Evolutionary conservation across 805 yeast genomes (phyloP), one percentile per base, ranked within the genome.

Genomic region (Monosporozyma yasuniensis): DNA sequence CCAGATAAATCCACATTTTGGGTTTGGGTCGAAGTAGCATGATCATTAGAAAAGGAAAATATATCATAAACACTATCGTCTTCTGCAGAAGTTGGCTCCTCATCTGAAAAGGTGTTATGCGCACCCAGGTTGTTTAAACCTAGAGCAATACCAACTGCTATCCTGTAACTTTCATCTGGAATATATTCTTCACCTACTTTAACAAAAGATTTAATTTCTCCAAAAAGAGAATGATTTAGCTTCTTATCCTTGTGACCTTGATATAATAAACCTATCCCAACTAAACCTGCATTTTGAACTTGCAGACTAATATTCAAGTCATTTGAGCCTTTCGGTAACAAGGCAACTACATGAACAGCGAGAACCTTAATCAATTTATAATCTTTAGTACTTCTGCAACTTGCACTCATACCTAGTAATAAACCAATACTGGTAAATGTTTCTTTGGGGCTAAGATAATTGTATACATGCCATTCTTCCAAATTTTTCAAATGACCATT

Each of bases 391-490:
- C 97, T 90, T 56, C 73, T 73, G 51, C 81, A 71, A 66, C 96
- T 87, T 0, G 96, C 96, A 18, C 96, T 81, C 87, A 91, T 84
- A 0, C 99, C 99, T 16, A 93, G 67, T 34, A 93, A 69, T 43
- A 93, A 71, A 0, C 97, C 98, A 34, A 89, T 82, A 64, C 96
- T 87, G 0, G 96, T 87, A 39, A 77, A 77, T 3, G 84, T 78
- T 59, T 87, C 88, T 56, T 93, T 90, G 0, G 96, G 95, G 0
- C 96, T 95, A 48, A 93, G 69, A 56, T 88, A 89, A 61, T 91
- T 90, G 64, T 88, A 93, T 28, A 91, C 85, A 62, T 90, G 96
- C 97, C 98, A 93, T 64, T 93, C 96, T 60, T 91, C 98, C 23
- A 93, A 68, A 41, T 75, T 74, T 50, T 77, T 80, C 58, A 93